phyloP scores from a whole-genome alignment of 768 basidiomycete genomes.

The Naganishia vishniacii region DNA sequence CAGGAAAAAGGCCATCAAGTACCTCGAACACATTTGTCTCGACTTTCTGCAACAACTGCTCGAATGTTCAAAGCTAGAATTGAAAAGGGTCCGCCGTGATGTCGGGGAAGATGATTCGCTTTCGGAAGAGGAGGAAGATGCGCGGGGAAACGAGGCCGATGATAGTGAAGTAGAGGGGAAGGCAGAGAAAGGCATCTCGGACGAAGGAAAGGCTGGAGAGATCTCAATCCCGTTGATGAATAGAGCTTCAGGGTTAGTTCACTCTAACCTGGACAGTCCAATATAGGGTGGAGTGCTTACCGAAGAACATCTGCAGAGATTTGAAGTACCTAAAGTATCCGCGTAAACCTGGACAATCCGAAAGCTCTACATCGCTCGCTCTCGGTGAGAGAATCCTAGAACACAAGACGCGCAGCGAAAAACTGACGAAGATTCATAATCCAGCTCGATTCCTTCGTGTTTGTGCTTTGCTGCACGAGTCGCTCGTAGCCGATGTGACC shows the following conservation, averaged over 20 bases:
- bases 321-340: slow-evolving; percentile 12
- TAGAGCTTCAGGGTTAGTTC: slow-evolving; percentile 3
- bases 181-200: not conserved
- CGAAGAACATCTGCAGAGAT: not conserved
- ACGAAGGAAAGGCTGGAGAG: not conserved
- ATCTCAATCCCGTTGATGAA: not conserved
- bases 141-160: not conserved
- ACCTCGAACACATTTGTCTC: slow-evolving; percentile 5
- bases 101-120: not conserved
- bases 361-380: not conserved
- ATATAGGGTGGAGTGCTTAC: not conserved
- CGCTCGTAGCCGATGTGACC: not conserved
- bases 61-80: not conserved
- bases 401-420: not conserved
- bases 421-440: too few species aligned
- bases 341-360: not conserved
- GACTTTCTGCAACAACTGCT: slow-evolving; percentile 1
- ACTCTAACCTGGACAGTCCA: not conserved
- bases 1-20: slow-evolving; percentile 17
- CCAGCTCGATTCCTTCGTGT: slow-evolving; percentile 3
- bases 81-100: not conserved
- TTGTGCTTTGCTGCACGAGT: not conserved
- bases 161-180: not conserved
- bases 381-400: not conserved
- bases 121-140: not conserved